Evolutionary conservation across 148 eudicot genomes (phyloP), one percentile per base, ranked within the genome.

Genomic region (Talinum fruticosum): DNA sequence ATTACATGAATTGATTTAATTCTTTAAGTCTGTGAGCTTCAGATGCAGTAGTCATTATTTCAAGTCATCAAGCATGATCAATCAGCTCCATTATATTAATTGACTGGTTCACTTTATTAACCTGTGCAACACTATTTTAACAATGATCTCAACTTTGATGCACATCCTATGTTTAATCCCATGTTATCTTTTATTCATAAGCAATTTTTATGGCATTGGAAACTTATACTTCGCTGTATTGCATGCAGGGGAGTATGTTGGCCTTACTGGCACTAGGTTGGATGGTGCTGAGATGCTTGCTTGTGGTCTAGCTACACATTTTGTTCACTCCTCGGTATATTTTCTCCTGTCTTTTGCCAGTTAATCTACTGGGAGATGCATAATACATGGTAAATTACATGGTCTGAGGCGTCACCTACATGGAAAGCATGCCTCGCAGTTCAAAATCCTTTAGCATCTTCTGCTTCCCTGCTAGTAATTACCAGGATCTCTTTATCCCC

Each of bases 271-370:
- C 19, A 72, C 91, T 71, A 79, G 97, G 86, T 87, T 96, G 87
- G 97, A 96, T 89, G 99, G 99, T 75, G 92, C 97, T 76, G 99
- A 96, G 87, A 96, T 96, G 99, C 94, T 96, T 84, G 97, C 97
- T 16, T 96, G 96, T 78, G 99, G 97, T 74, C 96, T 96, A 76
- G 99, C 97, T 77, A 96, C 99, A 71, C 97, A 96, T 80, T 96
- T 88, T 88, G 97, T 96, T 82, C 88, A 81, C 54, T 85, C 91
- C 68, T 81, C 32, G 90, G 99, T 96, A 88, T 59, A 30, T 37
- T 72, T 67, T 45, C 28, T 13, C 45, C 72, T 26, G n/a, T 73
- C n/a, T 28, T 79, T 5, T 72, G 24, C 30, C 37, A 8, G 66
- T 62, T 26, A 62, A 26, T 62, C 32, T 62, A 51, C 16, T 51